Conservation (phyloP, 2,329 filamentous ascomycete species). For the Neonectria sp. region DNA sequence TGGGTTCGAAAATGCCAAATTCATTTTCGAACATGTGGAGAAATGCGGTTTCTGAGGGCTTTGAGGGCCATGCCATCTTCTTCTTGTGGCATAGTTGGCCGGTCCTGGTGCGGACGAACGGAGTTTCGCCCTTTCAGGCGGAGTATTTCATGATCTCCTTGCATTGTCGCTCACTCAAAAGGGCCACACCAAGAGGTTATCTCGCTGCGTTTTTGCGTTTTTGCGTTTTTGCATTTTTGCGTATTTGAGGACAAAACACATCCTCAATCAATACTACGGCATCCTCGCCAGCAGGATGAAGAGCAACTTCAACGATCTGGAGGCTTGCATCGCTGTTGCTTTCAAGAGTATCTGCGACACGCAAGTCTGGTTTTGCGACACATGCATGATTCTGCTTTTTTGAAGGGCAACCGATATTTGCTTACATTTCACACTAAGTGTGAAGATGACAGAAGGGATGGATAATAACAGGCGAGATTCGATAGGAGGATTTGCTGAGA, state of each 20-base stretch:
- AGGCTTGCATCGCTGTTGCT: not conserved
- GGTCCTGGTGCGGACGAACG: not conserved
- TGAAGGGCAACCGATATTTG: not conserved
- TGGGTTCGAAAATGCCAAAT: conserved; percentile 20
- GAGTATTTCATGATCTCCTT: not conserved
- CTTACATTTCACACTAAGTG: not conserved
- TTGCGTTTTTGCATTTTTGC: not conserved
- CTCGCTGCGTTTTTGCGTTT: too few species aligned
- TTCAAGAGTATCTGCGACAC: not conserved
- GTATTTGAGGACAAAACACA: not conserved
- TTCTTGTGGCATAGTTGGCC: not conserved
- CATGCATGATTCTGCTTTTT: not conserved
- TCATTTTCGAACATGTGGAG: not conserved
- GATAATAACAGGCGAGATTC: not conserved
- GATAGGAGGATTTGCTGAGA: not conserved
- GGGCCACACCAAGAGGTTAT: not conserved
- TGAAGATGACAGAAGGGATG: not conserved
- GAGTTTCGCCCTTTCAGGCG: not conserved
- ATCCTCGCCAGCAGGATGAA: not conserved
- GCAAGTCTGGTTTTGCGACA: not conserved
- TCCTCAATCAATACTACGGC: not conserved
- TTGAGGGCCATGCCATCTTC: not conserved
- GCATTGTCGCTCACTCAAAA: not conserved
- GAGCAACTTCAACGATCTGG: not conserved
- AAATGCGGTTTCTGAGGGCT: not conserved